Evolutionary conservation across 345 rosid species (phyloP).

Genomic region (Dipteronia dyeriana): DNA sequence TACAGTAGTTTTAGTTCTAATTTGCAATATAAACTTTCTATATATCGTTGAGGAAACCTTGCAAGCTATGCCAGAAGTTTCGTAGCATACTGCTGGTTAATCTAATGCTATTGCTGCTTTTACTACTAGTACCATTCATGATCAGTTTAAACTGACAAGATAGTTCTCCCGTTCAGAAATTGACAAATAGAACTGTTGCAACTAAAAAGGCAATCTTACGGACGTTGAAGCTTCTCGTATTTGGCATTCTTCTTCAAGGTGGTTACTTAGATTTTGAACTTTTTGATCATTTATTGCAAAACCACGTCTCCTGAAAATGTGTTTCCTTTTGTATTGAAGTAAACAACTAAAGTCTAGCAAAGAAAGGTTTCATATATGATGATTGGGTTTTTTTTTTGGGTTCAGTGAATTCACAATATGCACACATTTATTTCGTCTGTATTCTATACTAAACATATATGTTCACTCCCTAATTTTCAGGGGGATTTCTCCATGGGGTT

Average conservation of each 20-base stretch:
- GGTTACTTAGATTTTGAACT: neutral
- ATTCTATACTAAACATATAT: slow-evolving; percentile 14
- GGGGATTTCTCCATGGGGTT: slow-evolving; percentile 80
- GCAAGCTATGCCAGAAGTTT: neutral
- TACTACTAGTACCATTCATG: neutral
- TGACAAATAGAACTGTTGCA: slow-evolving; percentile 51
- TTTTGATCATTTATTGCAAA: neutral
- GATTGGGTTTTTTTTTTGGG: neutral
- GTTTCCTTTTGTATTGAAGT: neutral
- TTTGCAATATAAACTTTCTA: neutral
- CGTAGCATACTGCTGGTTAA: neutral
- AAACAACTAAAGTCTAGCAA: neutral
- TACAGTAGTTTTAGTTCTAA: neutral
- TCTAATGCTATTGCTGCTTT: neutral
- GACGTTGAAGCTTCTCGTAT: slow-evolving; percentile 51
- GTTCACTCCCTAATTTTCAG: slow-evolving; percentile 34
- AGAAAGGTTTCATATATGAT: neutral
- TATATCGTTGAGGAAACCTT: neutral
- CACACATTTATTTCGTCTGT: neutral
- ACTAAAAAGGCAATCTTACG: slow-evolving; percentile 68
- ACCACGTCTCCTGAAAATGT: neutral
- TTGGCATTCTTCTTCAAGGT: slow-evolving; percentile 93
- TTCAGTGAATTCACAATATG: neutral
- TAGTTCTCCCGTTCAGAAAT: slow-evolving; percentile 40
- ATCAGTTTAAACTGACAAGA: neutral